These are phyloP conservation scores for Rhodotorula paludigena DNA, from an alignment of 768 basidiomycete genomes.

Conservation along the genomic window DNA sequence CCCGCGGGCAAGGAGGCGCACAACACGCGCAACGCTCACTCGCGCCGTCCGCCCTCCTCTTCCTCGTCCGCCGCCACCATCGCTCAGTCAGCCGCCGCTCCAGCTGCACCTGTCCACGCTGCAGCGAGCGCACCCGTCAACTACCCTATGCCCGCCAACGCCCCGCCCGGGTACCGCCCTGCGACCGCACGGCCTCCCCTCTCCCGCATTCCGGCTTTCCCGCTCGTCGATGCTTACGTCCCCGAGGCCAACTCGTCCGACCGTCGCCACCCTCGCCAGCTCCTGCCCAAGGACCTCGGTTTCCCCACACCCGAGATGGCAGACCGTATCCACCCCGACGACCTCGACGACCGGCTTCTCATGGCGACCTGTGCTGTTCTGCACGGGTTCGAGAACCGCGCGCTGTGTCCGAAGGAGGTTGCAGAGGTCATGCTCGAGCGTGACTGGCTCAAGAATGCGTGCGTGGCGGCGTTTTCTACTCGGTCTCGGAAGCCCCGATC, in stretches of 20 bases:
- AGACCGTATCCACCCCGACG: conserved; percentile 26
- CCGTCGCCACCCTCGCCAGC: conserved; percentile 29
- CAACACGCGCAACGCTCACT: background rate
- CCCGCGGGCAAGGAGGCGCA: background rate
- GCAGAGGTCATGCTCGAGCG: conserved; percentile 39
- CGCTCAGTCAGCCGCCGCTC: background rate
- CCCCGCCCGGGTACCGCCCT: conserved; percentile 1
- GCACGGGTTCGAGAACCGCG: conserved; percentile 38
- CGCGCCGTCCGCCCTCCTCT: background rate
- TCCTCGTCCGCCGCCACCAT: background rate
- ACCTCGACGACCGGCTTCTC: conserved; percentile 36
- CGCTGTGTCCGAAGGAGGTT: conserved; percentile 43
- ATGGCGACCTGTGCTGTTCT: conserved; percentile 38
- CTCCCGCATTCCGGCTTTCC: conserved; percentile 31
- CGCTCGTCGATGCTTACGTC: conserved; percentile 36
- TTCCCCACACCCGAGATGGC: conserved; percentile 30
- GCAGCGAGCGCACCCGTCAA: background rate
- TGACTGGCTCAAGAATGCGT: conserved; percentile 41
- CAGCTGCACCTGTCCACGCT: too few relatives aligned
- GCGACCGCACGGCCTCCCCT: conserved; percentile 6
- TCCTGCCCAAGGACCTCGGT: conserved; percentile 30
- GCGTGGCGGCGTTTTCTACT: too few relatives aligned
- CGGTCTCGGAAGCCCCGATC: too few relatives aligned
- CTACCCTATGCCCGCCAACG: background rate
- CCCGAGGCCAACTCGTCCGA: conserved; percentile 23